Base-by-base conservation (phyloP, 1,139 yeast genomes). In the Meyerozyma smithsonii region DNA sequence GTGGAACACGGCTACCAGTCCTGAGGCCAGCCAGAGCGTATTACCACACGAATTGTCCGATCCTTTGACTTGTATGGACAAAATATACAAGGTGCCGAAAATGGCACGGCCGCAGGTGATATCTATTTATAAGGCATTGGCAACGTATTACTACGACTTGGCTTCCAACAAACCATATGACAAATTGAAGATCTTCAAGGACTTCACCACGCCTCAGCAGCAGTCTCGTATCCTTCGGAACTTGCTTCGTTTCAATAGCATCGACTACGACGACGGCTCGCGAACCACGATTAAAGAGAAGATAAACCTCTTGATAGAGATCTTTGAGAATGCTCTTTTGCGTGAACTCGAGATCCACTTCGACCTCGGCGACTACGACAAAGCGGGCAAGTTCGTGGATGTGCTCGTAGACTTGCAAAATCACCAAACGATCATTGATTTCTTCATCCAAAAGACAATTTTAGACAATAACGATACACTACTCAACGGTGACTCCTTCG, bases 271-370 rank as follows among this genome's bases (percentile, higher is more conserved):
- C 37, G 66, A 61, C 38, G 59, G 62, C 42, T 48, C 68, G 3
- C 55, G 67, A 39, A 54, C 58, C 18, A 54, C 61, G 5, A 69
- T 69, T 18, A 54, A 68, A 25, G 77, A 72, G 38, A 73, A 77
- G 47, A 61, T 83, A 38, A 70, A 69, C 28, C 69, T 84, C 1
- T 67, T 82, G n/a, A 61, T 80, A 36, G 94, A 84, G 52, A 68
- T 85, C 28, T 86, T 87, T 55, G 84, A 84, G 39, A 84, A 76
- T 53, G 88, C 94, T 0, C 72, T 85, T 7, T 56, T 86, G 25
- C 64, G 80, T 36, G 96, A 88, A 49, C 70, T 89, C 48, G 94
- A 84, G 42, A 63, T 71, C 28, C 78, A 73, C 48, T 76, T 77
- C 48, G 81, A 76, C 38, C 59, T 69, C 3, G 66, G 72, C 39